Percentiles rank a stretch among this genome's conserved stretches.
Evolutionary conservation across 768 basidiomycete species (phyloP).

Genomic region (Sarcomyxa edulis): DNA sequence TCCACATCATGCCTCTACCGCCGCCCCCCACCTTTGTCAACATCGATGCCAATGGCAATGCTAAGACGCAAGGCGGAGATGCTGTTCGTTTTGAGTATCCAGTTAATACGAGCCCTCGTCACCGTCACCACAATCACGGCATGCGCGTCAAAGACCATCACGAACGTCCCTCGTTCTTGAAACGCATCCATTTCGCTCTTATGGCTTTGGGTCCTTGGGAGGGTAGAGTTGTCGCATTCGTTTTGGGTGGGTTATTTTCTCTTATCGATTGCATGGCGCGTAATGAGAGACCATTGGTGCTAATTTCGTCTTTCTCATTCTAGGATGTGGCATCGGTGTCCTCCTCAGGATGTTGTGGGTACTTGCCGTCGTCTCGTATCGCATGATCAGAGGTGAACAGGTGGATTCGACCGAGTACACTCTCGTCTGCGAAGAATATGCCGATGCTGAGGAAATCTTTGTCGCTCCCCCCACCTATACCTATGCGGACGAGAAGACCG

Average conservation of each 20-base stretch:
- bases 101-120: too few species aligned
- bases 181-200: slow-evolving; percentile 60
- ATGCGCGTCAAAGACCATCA: slow-evolving; percentile 22
- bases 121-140: slow-evolving; percentile 16
- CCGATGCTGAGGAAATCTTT: slow-evolving; percentile 41
- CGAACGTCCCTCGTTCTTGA: slow-evolving; percentile 39
- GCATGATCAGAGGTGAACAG: slow-evolving; percentile 43
- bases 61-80: too few species aligned
- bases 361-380: slow-evolving; percentile 53
- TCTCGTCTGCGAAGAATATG: slow-evolving; percentile 36
- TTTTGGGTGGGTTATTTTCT: slow-evolving; percentile 51
- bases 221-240: slow-evolving; percentile 77
- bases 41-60: too few species aligned
- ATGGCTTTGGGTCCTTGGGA: slow-evolving; percentile 78
- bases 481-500: too few species aligned
- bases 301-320: background rate
- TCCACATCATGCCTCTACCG: slow-evolving; percentile 30
- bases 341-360: slow-evolving; percentile 80
- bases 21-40: too few species aligned
- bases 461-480: slow-evolving; percentile 54
- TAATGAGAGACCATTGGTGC: slow-evolving; percentile 6
- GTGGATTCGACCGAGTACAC: slow-evolving; percentile 35
- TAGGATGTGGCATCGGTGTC: slow-evolving; percentile 83
- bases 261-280: background rate
- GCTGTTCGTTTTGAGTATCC: too few species aligned